These are phyloP conservation scores for Excoecaria cochinchinensis DNA, from an alignment of 345 rosid species.

Conservation along the genomic window DNA sequence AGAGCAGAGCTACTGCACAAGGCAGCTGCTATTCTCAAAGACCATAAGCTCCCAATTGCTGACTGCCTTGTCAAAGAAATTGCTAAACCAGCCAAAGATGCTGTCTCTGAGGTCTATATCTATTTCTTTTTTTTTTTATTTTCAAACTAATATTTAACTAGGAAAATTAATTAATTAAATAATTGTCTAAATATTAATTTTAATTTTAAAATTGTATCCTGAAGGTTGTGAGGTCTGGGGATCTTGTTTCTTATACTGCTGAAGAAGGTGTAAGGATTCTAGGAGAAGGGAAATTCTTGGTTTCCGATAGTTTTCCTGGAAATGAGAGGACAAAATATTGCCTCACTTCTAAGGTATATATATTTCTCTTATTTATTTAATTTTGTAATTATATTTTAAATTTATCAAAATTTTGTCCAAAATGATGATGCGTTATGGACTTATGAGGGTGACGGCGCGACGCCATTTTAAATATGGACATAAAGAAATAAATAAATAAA, in stretches of 20 bases:
- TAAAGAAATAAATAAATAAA: not conserved
- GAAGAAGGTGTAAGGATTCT: conserved; percentile 96
- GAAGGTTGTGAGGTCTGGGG: conserved; percentile 97
- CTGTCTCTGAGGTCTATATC: conserved; percentile 66
- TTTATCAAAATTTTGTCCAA: too few relatives aligned
- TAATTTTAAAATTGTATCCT: not conserved
- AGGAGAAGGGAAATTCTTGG: conserved; percentile 88
- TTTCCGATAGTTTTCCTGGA: conserved; percentile 97
- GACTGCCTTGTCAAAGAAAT: conserved; percentile 93
- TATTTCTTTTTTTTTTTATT: not conserved
- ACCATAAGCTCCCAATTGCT: conserved; percentile 77
- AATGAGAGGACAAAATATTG: conserved; percentile 98
- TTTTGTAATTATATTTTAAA: not conserved
- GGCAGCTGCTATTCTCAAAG: conserved; percentile 88
- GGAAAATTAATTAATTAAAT: not conserved
- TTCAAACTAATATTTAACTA: too few relatives aligned
- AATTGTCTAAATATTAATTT: not conserved
- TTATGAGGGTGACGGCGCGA: too few relatives aligned
- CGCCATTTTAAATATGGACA: not conserved
- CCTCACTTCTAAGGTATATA: conserved; percentile 80
- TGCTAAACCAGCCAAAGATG: conserved; percentile 98
- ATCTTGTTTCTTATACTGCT: conserved; percentile 85
- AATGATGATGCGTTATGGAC: conserved; percentile 1
- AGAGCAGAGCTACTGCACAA: conserved; percentile 97
- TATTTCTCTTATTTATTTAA: not conserved